Base-by-base conservation (phyloP, 2,329 filamentous ascomycete species). In the Paecilomyces fulvus region DNA sequence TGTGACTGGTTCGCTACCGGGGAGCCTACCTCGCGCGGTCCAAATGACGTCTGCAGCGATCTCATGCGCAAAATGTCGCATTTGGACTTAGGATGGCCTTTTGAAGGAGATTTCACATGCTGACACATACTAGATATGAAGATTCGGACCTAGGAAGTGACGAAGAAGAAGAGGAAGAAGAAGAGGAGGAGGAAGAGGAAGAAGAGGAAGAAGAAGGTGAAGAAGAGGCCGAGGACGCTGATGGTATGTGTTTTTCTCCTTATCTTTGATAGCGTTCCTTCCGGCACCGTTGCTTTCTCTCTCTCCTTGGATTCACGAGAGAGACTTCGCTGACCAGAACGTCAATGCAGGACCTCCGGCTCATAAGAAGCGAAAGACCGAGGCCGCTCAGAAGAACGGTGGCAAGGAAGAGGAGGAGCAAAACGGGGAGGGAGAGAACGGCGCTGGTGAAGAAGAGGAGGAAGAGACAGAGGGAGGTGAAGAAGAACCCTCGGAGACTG, bases 141-240 rank as follows among this genome's bases (percentile, higher is more conserved):
- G 58, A 57, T 12, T 59, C 59, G 6, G 57, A 59, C 49, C 52
- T 53, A 25, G 54, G 53, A 31, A 56, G 55, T 43, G 54, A 56
- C 64, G 81, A 85, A 30, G 75, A 78, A 33, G 76, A 77, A 54
- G 69, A 73, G 8, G 52, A 54, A 7, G 53, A 56, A n/a, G 55
- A 59, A 49, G 49, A 21, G 21, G 21, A 59, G 49, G 30, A 51
- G 33, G 55, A 58, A 23, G 53, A 52, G 21, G 57, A 59, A 23
- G 51, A 52, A 20, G 54, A 59, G 28, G 58, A 55, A 43, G 59
- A 57, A 53, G 56, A 52, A 28, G 54, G 54, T 53, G 56, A 52
- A 30, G 55, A 55, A 53, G 53, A 49, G 1, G 52, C 74, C 3
- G 77, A 75, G 6, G 74, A 77, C 1, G 75, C 71, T 10, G 23